These are phyloP conservation scores for Colletotrichum magnum DNA, from an alignment of 2,329 filamentous ascomycete species.

Conservation along the genomic window DNA sequence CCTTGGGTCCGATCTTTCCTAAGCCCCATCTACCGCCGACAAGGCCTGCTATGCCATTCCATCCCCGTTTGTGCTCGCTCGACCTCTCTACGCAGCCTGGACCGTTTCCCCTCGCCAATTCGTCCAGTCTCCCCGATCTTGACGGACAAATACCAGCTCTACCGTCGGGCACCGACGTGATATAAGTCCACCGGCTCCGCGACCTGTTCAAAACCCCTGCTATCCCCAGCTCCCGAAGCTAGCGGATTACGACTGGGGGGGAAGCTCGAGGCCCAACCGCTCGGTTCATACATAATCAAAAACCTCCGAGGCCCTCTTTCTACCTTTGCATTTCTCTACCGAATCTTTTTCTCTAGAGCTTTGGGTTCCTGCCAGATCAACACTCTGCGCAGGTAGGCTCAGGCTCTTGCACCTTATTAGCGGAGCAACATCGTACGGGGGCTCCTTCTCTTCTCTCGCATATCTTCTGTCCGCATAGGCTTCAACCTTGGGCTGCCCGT, in stretches of 20 bases:
- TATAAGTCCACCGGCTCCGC: constrained; percentile 36
- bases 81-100: constrained; percentile 30
- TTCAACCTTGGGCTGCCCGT: too few relatives aligned
- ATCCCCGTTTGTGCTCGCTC: constrained; percentile 12
- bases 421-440: too few relatives aligned
- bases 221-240: constrained; percentile 34
- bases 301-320: constrained; percentile 36
- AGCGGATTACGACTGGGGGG: constrained; percentile 12
- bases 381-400: too few relatives aligned
- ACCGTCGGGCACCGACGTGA: constrained; percentile 38
- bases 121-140: constrained; percentile 37
- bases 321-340: neutral
- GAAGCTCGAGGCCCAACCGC: constrained; percentile 35
- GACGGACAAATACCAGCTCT: constrained; percentile 36
- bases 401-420: too few relatives aligned
- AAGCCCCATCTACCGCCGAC: constrained; percentile 23
- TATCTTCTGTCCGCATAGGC: too few relatives aligned
- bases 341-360: neutral
- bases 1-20: constrained; percentile 30
- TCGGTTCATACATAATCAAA: constrained; percentile 38
- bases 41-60: constrained; percentile 20
- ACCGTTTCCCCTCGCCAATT: constrained; percentile 25
- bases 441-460: too few relatives aligned
- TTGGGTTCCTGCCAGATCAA: constrained; percentile 2
- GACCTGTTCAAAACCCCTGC: constrained; percentile 1